Conservation (phyloP, 1,139 yeast genomes). For the Geotrichum carabidarum region DNA sequence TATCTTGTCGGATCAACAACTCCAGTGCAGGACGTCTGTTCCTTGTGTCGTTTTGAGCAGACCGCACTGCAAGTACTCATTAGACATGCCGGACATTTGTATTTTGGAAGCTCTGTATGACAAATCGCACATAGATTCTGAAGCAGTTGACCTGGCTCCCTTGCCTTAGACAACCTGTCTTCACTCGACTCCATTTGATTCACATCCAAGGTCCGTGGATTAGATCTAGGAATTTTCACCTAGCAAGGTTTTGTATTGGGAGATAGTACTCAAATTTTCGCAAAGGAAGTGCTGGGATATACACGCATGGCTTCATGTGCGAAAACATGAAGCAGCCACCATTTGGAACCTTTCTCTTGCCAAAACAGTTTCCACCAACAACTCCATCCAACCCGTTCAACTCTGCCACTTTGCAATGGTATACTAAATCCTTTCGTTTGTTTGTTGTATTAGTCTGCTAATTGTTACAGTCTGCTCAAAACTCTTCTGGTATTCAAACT, state of each 20-base stretch:
- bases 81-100: conserved; percentile 81
- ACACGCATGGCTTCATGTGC: not conserved
- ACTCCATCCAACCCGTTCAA: not conserved
- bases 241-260: not conserved
- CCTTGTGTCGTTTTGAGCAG: conserved; percentile 71
- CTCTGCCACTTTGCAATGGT: conserved; percentile 11
- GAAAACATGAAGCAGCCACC: conserved; percentile 12
- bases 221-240: not conserved
- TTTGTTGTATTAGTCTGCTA: not conserved
- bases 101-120: conserved; percentile 42
- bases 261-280: conserved; percentile 5
- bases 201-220: not conserved
- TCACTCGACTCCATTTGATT: not conserved
- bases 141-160: conserved; percentile 3
- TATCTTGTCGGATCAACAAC: conserved; percentile 56
- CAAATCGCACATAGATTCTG: conserved; percentile 22
- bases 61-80: conserved; percentile 60
- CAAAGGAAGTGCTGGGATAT: not conserved
- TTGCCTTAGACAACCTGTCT: not conserved
- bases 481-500: conserved; percentile 43
- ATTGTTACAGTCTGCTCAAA: conserved; percentile 40
- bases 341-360: not conserved
- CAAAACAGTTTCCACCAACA: not conserved
- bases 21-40: conserved; percentile 61
- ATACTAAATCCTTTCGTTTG: not conserved